Evolutionary conservation across 345 rosid genomes (phyloP), one percentile per base, ranked within the genome.

Genomic region (Salix caprea): DNA sequence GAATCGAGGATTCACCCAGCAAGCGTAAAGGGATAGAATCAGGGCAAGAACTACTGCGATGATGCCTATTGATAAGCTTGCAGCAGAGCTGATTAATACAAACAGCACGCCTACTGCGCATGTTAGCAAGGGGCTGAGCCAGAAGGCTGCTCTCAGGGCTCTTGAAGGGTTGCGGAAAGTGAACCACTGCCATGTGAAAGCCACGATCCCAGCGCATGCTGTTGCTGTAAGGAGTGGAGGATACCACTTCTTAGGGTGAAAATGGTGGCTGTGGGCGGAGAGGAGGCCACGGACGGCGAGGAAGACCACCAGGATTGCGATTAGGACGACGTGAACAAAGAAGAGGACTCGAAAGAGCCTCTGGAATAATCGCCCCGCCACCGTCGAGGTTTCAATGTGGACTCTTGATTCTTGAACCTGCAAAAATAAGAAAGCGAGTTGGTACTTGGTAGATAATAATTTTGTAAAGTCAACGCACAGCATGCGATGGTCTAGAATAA

Each of bases 211-310:
- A 1, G 88, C 87, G 32, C 76, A 82, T 6, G 86, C 94, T 3
- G 81, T 60, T 44, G 97, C 91, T 30, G 89, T 46, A 69, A 91
- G 86, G 70, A 92, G 79, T 4, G 97, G 97, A 74, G 89, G 91
- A 69, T 88, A 94, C 97, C 97, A 92, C 74, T 92, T 79, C 86
- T 65, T 85, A 23, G 90, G 92, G 37, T 82, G 86, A 82, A 92
- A 91, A 71, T 89, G 85, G 85, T 84, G 88, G 69, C 82, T 82
- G 30, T 42, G 44, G 46, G 85, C 85, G 7, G 79, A 82, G 80
- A 91, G 76, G 67, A 87, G 84, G 69, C 97, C 95, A 0, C 92
- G 88, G 76, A 90, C 76, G 14, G 89, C 83, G 78, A 94, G 88
- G 80, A 79, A 82, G 12, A 88, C 78, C n/a, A 87, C 84, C 23